Evolutionary conservation across 495 filamentous ascomycete genomes (phyloP).

Genomic region (Penicillium daleae): DNA sequence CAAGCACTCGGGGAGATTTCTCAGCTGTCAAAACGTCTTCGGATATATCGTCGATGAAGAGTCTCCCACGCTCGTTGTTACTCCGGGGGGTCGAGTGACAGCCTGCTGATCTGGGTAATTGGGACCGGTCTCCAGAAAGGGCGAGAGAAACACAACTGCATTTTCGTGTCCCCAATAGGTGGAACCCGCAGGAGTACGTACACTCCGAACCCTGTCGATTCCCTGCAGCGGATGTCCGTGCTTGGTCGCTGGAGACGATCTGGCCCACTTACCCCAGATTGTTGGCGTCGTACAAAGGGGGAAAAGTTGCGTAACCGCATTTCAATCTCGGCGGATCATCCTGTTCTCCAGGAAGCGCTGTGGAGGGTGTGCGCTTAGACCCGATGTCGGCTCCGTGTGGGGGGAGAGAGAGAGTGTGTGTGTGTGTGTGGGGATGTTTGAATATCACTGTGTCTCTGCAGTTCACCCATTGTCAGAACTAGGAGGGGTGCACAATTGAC

Average conservation of each 20-base stretch:
- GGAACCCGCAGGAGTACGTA: slow-evolving; percentile 13
- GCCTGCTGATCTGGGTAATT: slow-evolving; percentile 12
- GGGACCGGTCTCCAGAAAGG: background rate
- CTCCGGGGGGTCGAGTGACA: slow-evolving; percentile 14
- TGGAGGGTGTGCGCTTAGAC: slow-evolving; percentile 12
- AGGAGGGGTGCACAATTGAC: background rate
- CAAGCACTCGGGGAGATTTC: slow-evolving; percentile 1
- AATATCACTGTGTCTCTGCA: background rate
- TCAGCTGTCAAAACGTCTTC: background rate
- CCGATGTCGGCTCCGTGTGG: background rate
- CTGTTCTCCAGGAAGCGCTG: slow-evolving; percentile 12
- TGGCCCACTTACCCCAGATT: slow-evolving; percentile 54
- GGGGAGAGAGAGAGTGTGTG: no score
- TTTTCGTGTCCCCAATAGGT: slow-evolving; percentile 7
- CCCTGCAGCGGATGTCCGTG: slow-evolving; percentile 47
- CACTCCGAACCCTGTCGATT: slow-evolving; percentile 28
- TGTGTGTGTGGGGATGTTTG: background rate
- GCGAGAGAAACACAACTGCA: background rate
- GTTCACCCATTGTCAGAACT: background rate
- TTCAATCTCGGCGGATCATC: slow-evolving; percentile 18
- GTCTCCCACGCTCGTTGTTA: background rate
- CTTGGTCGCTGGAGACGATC: slow-evolving; percentile 40
- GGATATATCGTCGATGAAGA: background rate
- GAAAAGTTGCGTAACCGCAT: slow-evolving; percentile 22
- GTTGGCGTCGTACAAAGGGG: slow-evolving; percentile 25